Percentiles rank a stretch among this genome's conserved stretches.
phyloP scores from a whole-genome alignment of 2,329 filamentous ascomycete species.

The Cladophialophora exuberans region DNA sequence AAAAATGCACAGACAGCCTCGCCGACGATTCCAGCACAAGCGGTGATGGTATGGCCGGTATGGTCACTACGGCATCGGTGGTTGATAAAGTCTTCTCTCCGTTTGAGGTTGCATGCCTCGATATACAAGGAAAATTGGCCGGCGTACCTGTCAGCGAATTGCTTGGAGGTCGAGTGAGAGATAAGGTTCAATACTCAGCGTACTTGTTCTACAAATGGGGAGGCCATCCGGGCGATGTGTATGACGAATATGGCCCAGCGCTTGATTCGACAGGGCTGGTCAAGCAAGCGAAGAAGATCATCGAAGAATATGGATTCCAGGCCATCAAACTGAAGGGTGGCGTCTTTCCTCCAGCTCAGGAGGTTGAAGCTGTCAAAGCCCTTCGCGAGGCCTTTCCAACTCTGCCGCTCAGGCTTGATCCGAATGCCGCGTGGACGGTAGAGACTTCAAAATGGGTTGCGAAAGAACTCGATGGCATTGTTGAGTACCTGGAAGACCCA shows the following conservation, averaged over 20 bases:
- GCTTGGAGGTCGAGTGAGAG: slow-evolving; percentile 45
- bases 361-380: slow-evolving; percentile 46
- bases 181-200: slow-evolving; percentile 48
- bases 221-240: slow-evolving; percentile 44
- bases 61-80: slow-evolving; percentile 49
- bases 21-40: slow-evolving; percentile 30
- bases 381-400: slow-evolving; percentile 43
- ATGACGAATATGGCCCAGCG: slow-evolving; percentile 47
- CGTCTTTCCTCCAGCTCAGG: slow-evolving; percentile 45
- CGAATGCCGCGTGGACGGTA: slow-evolving; percentile 21
- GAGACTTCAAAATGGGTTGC: slow-evolving; percentile 25
- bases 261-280: slow-evolving; percentile 38
- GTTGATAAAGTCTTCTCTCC: slow-evolving; percentile 49
- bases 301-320: slow-evolving; percentile 49
- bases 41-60: slow-evolving; percentile 40
- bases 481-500: slow-evolving; percentile 48
- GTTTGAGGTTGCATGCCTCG: slow-evolving; percentile 49
- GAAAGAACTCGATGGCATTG: slow-evolving; percentile 24
- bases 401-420: slow-evolving; percentile 38
- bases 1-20: slow-evolving; percentile 31
- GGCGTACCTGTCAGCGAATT: slow-evolving; percentile 46
- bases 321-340: slow-evolving; percentile 51
- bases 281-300: slow-evolving; percentile 31
- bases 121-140: slow-evolving; percentile 47
- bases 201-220: slow-evolving; percentile 52